phyloP scores from a whole-genome alignment of 1,284 basidiomycete species.

The Sporisorium sorghi region DNA sequence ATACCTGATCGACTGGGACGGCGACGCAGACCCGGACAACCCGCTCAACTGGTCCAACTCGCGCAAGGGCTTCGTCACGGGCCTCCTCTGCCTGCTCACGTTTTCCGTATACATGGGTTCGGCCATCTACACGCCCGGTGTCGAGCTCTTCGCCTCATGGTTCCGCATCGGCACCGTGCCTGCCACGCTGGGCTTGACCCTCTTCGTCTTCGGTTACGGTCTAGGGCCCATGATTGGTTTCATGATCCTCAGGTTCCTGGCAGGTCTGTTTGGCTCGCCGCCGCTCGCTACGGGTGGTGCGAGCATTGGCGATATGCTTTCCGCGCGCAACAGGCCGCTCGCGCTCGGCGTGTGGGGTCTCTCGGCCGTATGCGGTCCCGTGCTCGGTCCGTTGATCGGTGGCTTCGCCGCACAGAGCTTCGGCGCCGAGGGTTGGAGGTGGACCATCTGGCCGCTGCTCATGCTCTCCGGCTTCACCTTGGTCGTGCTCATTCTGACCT shows the following conservation, averaged over 20 bases:
- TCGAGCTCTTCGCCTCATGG: conserved; percentile 71
- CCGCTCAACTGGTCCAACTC: conserved; percentile 66
- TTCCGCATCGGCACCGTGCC: conserved; percentile 33
- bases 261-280: conserved; percentile 57
- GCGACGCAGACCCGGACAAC: conserved; percentile 63
- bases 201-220: conserved; percentile 59
- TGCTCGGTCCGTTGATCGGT: conserved; percentile 57
- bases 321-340: conserved; percentile 22
- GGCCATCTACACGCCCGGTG: conserved; percentile 74
- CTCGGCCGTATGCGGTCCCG: conserved; percentile 49
- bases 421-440: conserved; percentile 47
- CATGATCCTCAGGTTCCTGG: conserved; percentile 58
- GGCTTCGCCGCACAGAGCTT: conserved; percentile 50
- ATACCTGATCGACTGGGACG: conserved; percentile 71
- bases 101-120: conserved; percentile 76
- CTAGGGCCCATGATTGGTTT: conserved; percentile 62
- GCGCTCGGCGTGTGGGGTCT: conserved; percentile 57
- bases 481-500: conserved; percentile 56
- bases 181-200: conserved; percentile 47
- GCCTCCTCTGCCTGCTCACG: conserved; percentile 64
- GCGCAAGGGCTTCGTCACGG: conserved; percentile 64
- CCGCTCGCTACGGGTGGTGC: conserved; percentile 61
- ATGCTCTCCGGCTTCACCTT: conserved; percentile 65
- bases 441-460: conserved; percentile 69
- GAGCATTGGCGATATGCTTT: conserved; percentile 54